Base-by-base conservation (phyloP, 176 grass and related monocot species). In the Puya raimondii region DNA sequence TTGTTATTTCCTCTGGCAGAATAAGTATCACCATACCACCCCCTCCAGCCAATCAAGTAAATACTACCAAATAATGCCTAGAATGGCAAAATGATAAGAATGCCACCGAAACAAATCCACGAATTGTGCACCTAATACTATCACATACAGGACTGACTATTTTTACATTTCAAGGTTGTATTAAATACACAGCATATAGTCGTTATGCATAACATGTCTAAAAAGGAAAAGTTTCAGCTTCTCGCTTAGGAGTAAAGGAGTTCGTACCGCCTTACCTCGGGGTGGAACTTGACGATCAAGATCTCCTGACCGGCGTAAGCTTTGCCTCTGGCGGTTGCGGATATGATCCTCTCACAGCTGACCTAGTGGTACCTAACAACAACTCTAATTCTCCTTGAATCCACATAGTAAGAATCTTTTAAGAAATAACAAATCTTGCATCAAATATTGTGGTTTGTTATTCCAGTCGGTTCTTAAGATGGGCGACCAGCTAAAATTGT, bases 281-380 rank as follows among this genome's bases (percentile, higher is more conserved):
- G 12, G 47, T 73, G 1, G 15, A 87, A 53, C 84, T 90, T 1
- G 72, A 66, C 0, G 52, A 49, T 26, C 42, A 70, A 11, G 91
- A 95, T 16, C 81, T 90, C 47, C 1, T 85, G 11, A 87, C 91
- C 11, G 91, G 91, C 23, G 81, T 95, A 47, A 90, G 91, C 86
- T 90, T 95, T 65, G 91, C 91, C 4, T 95, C 87, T 21, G 91
- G 87, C 4, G 91, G 87, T 23, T 79, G 85, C 12, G 87, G 91
- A 9, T 87, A 77, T 68, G 91, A 96, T 80, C 91, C 87, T 11
- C 85, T 96, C 75, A 96, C 92, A 13, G 68, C 73, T 67, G 17
- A 91, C 65, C 27, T 96, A 74, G 48, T 78, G 85, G 92, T 89
- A 70, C 11, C 64, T 67, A 11, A 52, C 29, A 9, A 15, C 15